Conservation (phyloP, 2,329 filamentous ascomycete species). For the Colletotrichum nymphaeae region DNA sequence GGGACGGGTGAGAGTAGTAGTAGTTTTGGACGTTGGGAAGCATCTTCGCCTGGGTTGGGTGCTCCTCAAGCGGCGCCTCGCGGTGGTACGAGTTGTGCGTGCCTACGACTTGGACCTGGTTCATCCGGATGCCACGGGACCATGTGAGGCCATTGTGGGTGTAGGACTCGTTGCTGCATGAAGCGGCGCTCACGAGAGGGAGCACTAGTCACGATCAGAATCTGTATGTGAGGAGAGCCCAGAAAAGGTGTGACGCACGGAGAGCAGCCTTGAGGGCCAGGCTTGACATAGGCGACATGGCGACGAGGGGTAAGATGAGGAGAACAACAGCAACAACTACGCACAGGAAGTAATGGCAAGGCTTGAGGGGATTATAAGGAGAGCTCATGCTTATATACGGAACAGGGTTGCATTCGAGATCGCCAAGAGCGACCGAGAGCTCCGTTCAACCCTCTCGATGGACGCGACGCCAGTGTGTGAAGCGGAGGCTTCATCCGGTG, state of each 20-base stretch:
- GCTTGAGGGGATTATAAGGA: not conserved
- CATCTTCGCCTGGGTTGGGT: constrained; percentile 51
- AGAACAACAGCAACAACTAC: not conserved
- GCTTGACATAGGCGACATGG: constrained; percentile 12
- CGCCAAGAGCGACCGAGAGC: not conserved
- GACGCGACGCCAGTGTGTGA: not conserved
- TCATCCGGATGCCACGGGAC: constrained; percentile 54
- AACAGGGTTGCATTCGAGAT: not conserved
- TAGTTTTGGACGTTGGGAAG: constrained; percentile 51
- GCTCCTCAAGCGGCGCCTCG: constrained; percentile 55
- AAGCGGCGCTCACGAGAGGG: constrained; percentile 11
- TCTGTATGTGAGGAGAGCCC: not conserved
- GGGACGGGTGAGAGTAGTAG: constrained; percentile 59
- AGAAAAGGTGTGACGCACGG: constrained; percentile 3
- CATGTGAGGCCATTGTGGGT: constrained; percentile 46
- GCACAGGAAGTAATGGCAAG: not conserved
- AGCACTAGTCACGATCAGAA: constrained; percentile 19
- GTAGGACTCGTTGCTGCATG: constrained; percentile 32
- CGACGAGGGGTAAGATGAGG: not conserved
- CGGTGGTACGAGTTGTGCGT: constrained; percentile 64
- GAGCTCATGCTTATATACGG: constrained; percentile 8
- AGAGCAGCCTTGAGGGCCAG: constrained; percentile 25
- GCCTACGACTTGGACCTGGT: constrained; percentile 62
- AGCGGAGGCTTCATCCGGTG: not conserved
- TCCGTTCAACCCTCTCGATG: constrained; percentile 3